These are phyloP conservation scores for Rubroshorea leprosula DNA, from an alignment of 345 rosid species.

Conservation along the genomic window DNA sequence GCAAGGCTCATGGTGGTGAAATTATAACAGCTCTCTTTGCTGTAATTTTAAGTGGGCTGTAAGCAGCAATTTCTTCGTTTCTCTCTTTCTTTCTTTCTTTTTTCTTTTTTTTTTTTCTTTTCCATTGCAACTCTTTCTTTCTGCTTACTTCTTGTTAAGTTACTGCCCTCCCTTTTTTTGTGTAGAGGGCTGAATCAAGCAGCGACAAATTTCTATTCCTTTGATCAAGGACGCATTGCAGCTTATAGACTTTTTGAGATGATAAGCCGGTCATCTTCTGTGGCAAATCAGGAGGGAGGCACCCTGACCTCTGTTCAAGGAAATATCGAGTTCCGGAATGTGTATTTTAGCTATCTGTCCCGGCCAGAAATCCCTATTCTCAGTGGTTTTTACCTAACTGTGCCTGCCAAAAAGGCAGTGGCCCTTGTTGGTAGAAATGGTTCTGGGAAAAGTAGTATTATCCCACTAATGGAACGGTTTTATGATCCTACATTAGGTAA, in stretches of 20 bases:
- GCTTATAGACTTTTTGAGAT: slow-evolving; percentile 97
- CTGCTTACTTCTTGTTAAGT: slow-evolving; percentile 1
- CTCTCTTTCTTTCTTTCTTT: slow-evolving; percentile 17
- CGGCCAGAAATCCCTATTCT: slow-evolving; percentile 97
- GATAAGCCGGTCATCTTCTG: slow-evolving; percentile 89
- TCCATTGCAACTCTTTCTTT: neutral
- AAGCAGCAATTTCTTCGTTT: slow-evolving; percentile 29
- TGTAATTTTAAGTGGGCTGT: slow-evolving; percentile 97
- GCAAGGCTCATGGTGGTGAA: slow-evolving; percentile 85
- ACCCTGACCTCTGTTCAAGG: slow-evolving; percentile 59
- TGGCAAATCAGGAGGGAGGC: slow-evolving; percentile 71
- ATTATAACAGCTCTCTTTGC: slow-evolving; percentile 85
- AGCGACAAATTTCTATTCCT: slow-evolving; percentile 96
- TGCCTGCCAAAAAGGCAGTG: slow-evolving; percentile 92
- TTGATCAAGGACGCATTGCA: slow-evolving; percentile 99
- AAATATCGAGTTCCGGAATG: slow-evolving; percentile 94
- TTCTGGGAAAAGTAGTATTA: slow-evolving; percentile 97
- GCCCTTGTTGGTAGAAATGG: slow-evolving; percentile 99
- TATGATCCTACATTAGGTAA: slow-evolving; percentile 99
- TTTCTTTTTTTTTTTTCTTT: neutral
- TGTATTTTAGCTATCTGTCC: slow-evolving; percentile 96
- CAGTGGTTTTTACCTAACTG: slow-evolving; percentile 97
- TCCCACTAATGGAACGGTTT: slow-evolving; percentile 99
- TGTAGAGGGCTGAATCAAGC: slow-evolving; percentile 96
- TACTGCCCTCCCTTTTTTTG: slow-evolving; percentile 6